phyloP scores from a whole-genome alignment of 257 asterid species.

The Henckelia pumila region DNA sequence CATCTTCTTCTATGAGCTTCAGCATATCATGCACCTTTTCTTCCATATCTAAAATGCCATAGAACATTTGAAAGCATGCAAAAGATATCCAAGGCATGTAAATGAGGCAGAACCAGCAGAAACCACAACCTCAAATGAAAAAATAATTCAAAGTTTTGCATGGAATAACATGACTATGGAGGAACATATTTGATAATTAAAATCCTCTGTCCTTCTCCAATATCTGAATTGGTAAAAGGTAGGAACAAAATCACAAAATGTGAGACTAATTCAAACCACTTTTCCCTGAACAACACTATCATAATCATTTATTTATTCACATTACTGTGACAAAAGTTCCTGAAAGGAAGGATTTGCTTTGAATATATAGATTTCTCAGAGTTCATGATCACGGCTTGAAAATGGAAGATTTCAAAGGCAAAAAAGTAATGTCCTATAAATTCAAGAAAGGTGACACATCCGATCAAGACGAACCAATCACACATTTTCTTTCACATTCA shows the following conservation, averaged over 20 bases:
- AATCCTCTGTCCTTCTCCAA: background rate
- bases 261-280: no score
- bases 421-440: no score
- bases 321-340: background rate
- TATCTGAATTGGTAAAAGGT: background rate
- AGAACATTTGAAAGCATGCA: background rate
- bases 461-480: no score
- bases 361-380: background rate
- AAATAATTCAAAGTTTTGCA: background rate
- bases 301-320: background rate
- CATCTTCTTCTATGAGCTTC: conserved; percentile 72
- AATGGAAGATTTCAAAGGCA: background rate
- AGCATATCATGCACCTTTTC: conserved; percentile 73
- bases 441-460: no score
- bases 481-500: no score
- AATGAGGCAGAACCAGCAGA: background rate
- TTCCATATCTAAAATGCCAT: conserved; percentile 65
- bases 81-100: background rate
- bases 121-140: background rate
- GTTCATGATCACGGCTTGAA: background rate
- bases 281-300: background rate
- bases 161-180: background rate
- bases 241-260: background rate
- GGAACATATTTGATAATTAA: no score
- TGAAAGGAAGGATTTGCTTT: background rate